Conservation (phyloP, 768 basidiomycete genomes). For the Phylloporus arenicola region DNA sequence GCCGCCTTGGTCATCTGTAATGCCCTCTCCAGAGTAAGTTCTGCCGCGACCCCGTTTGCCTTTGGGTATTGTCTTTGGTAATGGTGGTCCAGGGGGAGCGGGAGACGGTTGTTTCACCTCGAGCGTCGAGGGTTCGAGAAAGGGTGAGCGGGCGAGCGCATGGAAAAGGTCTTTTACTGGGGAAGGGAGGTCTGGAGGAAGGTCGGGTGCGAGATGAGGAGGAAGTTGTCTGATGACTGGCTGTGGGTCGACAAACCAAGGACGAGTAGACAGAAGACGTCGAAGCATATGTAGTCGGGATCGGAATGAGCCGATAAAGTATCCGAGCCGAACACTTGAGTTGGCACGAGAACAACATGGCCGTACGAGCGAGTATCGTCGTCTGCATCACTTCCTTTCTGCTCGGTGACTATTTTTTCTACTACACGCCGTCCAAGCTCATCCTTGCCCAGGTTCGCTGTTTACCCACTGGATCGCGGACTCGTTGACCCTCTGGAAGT, state of each 20-base stretch:
- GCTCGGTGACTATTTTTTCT: slow-evolving; percentile 46
- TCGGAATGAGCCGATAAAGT: slow-evolving; percentile 14
- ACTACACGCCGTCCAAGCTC: neutral
- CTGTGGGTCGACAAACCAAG: slow-evolving; percentile 67
- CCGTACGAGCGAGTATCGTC: slow-evolving; percentile 67
- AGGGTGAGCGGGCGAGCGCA: slow-evolving; percentile 55
- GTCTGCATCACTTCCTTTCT: slow-evolving; percentile 77
- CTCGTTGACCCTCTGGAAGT: slow-evolving; percentile 84
- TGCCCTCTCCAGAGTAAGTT: slow-evolving; percentile 62
- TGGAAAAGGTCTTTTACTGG: slow-evolving; percentile 52
- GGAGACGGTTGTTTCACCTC: slow-evolving; percentile 48
- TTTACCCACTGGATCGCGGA: slow-evolving; percentile 95
- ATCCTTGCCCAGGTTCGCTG: slow-evolving; percentile 50
- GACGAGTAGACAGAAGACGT: slow-evolving; percentile 26
- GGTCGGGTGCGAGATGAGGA: slow-evolving; percentile 22
- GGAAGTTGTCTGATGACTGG: slow-evolving; percentile 20
- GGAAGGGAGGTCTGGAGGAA: slow-evolving; percentile 48
- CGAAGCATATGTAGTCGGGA: neutral
- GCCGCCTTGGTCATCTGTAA: slow-evolving; percentile 44
- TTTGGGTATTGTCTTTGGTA: slow-evolving; percentile 52
- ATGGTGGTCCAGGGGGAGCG: slow-evolving; percentile 51
- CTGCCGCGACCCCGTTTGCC: slow-evolving; percentile 62
- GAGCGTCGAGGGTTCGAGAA: slow-evolving; percentile 58
- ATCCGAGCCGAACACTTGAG: too few species aligned
- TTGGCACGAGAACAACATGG: slow-evolving; percentile 40